Percentiles rank a stretch among this genome's conserved stretches.
Evolutionary conservation across 495 filamentous ascomycete genomes (phyloP).

Genomic region (Thermochaetoides thermophila): DNA sequence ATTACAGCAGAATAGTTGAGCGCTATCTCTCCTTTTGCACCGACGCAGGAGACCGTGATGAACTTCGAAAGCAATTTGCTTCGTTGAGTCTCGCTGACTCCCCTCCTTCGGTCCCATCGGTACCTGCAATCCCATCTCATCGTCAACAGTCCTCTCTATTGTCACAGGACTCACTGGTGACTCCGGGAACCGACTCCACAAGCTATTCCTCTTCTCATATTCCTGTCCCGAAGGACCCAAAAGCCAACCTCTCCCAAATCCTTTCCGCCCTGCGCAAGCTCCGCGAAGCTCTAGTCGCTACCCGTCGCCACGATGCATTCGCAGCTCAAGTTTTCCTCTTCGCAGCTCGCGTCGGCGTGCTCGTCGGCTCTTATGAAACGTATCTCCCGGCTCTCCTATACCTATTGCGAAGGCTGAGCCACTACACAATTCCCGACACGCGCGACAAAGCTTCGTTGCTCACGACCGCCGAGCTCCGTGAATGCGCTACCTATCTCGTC

Average conservation of each 20-base stretch:
- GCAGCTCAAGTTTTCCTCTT: conserved; percentile 60
- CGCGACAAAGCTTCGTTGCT: conserved; percentile 49
- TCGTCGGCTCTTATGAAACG: conserved; percentile 64
- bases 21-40: conserved; percentile 83
- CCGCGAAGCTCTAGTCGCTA: conserved; percentile 71
- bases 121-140: background rate
- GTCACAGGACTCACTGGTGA: background rate
- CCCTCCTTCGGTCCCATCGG: background rate
- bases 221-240: conserved; percentile 1
- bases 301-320: conserved; percentile 51
- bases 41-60: conserved; percentile 43
- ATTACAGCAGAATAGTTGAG: conserved; percentile 72
- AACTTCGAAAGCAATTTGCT: conserved; percentile 59
- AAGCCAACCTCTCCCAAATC: conserved; percentile 18
- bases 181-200: background rate
- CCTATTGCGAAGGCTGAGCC: conserved; percentile 39
- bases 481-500: conserved; percentile 65
- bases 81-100: conserved; percentile 35
- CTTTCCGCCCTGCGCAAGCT: conserved; percentile 76
- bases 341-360: conserved; percentile 67
- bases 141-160: background rate
- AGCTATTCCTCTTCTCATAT: background rate
- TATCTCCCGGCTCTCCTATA: conserved; percentile 79
- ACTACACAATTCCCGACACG: conserved; percentile 50
- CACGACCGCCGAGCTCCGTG: conserved; percentile 50